Conservation (phyloP, 2,329 filamentous ascomycete species). For the Sporothrix mexicana region DNA sequence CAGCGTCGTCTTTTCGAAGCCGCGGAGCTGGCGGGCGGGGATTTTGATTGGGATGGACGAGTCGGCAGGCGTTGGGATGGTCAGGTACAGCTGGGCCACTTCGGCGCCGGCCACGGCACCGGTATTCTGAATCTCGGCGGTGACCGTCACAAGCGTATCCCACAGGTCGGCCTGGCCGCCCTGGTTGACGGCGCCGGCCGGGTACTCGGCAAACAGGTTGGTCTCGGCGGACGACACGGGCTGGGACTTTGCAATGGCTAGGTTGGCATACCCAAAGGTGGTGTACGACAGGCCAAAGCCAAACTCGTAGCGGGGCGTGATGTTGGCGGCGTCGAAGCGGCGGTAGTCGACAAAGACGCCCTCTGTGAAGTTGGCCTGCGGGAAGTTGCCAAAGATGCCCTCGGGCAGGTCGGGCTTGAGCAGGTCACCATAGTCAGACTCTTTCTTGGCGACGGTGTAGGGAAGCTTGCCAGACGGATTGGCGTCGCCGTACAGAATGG, state of each 20-base stretch:
- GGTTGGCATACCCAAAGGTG: constrained; percentile 54
- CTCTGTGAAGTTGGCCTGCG: constrained; percentile 34
- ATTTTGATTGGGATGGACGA: background rate
- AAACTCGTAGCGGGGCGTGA: constrained; percentile 60
- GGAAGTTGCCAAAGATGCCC: constrained; percentile 49
- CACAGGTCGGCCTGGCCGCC: constrained; percentile 56
- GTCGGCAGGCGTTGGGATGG: constrained; percentile 45
- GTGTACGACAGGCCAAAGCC: constrained; percentile 64
- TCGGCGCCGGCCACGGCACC: constrained; percentile 51
- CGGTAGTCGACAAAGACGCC: constrained; percentile 61
- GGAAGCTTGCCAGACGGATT: constrained; percentile 64
- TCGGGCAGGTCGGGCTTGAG: constrained; percentile 15
- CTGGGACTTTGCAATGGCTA: constrained; percentile 44
- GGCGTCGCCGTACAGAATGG: constrained; percentile 62
- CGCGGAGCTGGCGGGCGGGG: constrained; percentile 66
- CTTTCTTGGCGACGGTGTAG: constrained; percentile 63
- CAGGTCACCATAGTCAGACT: constrained; percentile 52
- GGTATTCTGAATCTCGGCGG: constrained; percentile 49
- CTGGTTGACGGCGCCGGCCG: constrained; percentile 48
- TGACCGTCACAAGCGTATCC: constrained; percentile 51
- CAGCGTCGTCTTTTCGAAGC: constrained; percentile 67
- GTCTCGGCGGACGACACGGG: constrained; percentile 35
- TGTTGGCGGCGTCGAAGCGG: constrained; percentile 56
- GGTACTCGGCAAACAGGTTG: constrained; percentile 45
- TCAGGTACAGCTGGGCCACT: constrained; percentile 54